phyloP scores from a whole-genome alignment of 768 basidiomycete species.

The Lentinula boryana region DNA sequence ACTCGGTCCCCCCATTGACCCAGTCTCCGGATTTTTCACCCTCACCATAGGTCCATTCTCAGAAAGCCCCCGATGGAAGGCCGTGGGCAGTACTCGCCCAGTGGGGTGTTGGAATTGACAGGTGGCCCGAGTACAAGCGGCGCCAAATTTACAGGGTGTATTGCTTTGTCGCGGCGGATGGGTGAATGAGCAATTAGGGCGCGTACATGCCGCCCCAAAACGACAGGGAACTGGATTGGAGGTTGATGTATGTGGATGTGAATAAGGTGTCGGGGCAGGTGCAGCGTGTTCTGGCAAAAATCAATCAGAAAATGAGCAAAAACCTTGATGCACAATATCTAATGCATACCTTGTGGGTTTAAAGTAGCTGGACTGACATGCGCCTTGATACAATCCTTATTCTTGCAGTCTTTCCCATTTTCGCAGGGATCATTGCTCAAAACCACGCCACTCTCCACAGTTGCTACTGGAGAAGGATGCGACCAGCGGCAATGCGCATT shows the following conservation, averaged over 20 bases:
- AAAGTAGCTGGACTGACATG: constrained; percentile 86
- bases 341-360: constrained; percentile 51
- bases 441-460: constrained; percentile 90
- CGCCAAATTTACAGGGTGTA: constrained; percentile 72
- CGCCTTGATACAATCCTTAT: constrained; percentile 88
- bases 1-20: constrained; percentile 58
- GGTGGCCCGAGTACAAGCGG: constrained; percentile 76
- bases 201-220: constrained; percentile 67
- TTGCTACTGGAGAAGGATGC: constrained; percentile 96
- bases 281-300: constrained; percentile 18
- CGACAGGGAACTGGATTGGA: constrained; percentile 44
- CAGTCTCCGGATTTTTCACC: constrained; percentile 57
- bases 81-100: constrained; percentile 70
- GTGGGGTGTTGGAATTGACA: constrained; percentile 93
- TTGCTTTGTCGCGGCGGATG: constrained; percentile 48
- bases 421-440: constrained; percentile 93
- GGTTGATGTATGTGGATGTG: constrained; percentile 24
- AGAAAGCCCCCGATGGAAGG: constrained; percentile 76
- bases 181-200: constrained; percentile 59
- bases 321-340: not conserved
- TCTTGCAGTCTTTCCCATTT: constrained; percentile 81
- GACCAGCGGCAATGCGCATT: constrained; percentile 87
- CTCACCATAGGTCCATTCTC: constrained; percentile 55
- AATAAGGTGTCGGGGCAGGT: constrained; percentile 23
- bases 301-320: not conserved